A percentile compares a stretch with the other conserved stretches of the same genome.
These are phyloP conservation scores for Nemania sp. DNA, from an alignment of 2,329 filamentous ascomycete genomes.

Conservation along the genomic window DNA sequence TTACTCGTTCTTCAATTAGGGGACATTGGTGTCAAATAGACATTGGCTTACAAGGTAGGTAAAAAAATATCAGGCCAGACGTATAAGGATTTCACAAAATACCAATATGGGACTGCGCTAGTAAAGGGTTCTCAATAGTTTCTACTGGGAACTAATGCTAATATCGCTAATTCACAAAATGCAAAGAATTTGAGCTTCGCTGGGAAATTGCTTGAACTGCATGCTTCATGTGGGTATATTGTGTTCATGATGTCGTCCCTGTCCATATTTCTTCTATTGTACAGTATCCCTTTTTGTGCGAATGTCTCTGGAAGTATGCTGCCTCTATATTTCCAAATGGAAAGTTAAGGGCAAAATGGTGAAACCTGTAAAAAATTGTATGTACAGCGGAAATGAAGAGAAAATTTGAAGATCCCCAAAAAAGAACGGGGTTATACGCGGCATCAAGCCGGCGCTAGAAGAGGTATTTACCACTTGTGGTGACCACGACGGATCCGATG, in stretches of 20 bases:
- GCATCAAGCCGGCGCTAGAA: background rate
- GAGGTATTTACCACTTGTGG: slow-evolving; percentile 18
- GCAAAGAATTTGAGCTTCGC: slow-evolving; percentile 11
- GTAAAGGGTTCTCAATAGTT: background rate
- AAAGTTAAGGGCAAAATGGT: background rate
- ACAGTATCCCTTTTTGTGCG: slow-evolving; percentile 1
- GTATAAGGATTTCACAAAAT: background rate
- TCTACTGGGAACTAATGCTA: background rate
- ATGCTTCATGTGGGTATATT: slow-evolving; percentile 19
- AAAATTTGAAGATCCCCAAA: slow-evolving; percentile 10
- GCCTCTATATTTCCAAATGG: background rate
- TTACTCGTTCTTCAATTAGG: background rate
- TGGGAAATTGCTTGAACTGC: slow-evolving; percentile 2
- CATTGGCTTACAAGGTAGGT: background rate
- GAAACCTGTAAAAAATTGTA: slow-evolving; percentile 21
- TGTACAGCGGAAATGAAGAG: slow-evolving; percentile 34
- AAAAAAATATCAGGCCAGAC: background rate
- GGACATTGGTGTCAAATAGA: background rate
- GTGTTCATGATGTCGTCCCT: slow-evolving; percentile 8
- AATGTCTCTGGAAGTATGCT: background rate
- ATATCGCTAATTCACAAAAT: background rate
- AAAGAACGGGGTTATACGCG: slow-evolving; percentile 3
- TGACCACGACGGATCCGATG: slow-evolving; percentile 37
- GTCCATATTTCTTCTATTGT: slow-evolving; percentile 15
- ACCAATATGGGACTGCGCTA: background rate